These are phyloP conservation scores for Rhizopus delemar DNA, from an alignment of 371 early-diverging fungal genomes.

Conservation along the genomic window DNA sequence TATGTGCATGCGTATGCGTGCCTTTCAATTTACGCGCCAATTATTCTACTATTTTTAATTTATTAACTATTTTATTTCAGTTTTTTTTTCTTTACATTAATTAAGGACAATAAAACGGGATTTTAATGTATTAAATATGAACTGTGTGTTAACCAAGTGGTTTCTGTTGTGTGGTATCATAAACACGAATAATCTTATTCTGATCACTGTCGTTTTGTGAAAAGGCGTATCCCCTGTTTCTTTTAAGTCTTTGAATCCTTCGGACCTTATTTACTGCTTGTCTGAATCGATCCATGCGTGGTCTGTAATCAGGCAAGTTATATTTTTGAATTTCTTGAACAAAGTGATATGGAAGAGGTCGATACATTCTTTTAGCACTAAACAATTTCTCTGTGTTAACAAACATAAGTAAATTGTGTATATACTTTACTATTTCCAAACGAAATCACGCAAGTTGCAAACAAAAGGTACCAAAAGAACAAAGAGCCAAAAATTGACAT, in stretches of 20 bases:
- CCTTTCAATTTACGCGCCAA: too few species aligned
- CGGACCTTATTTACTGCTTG: constrained; percentile 94
- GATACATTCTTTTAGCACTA: constrained; percentile 73
- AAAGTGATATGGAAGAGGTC: constrained; percentile 80
- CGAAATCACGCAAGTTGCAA: constrained; percentile 83
- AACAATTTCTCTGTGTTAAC: not conserved
- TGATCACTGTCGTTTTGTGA: constrained; percentile 94
- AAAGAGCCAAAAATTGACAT: constrained; percentile 85
- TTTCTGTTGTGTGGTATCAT: constrained; percentile 91
- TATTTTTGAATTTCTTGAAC: constrained; percentile 95
- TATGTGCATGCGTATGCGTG: too few species aligned
- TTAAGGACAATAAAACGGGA: not conserved
- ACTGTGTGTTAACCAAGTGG: constrained; percentile 60
- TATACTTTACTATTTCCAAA: constrained; percentile 87
- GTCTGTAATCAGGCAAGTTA: constrained; percentile 92
- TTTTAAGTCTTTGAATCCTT: constrained; percentile 83
- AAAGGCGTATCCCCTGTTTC: constrained; percentile 92
- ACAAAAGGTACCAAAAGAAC: constrained; percentile 80
- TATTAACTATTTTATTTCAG: not conserved
- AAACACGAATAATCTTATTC: constrained; percentile 87
- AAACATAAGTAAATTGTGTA: not conserved
- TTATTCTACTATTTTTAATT: not conserved
- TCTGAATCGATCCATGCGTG: constrained; percentile 91
- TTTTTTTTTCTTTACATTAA: not conserved
- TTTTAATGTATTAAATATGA: not conserved